phyloP scores from a whole-genome alignment of 1,284 basidiomycete genomes.

The Mycosarcoma maydis region DNA sequence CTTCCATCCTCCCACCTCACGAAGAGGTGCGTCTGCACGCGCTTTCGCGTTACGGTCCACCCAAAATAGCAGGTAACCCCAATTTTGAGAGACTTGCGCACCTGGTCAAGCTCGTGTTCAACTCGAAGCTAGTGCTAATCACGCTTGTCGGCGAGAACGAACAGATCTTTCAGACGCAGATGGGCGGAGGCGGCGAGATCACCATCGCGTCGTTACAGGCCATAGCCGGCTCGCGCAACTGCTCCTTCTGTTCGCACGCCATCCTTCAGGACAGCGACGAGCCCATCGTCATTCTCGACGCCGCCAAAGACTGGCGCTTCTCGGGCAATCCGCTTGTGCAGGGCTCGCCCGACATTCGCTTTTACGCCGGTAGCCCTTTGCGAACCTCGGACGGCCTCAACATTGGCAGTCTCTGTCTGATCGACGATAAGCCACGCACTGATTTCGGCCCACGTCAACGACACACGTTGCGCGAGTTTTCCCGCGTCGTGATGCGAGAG shows the following conservation, averaged over 20 bases:
- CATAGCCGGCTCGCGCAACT: slow-evolving; percentile 71
- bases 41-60: slow-evolving; percentile 57
- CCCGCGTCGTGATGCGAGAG: slow-evolving; percentile 88
- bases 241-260: slow-evolving; percentile 83
- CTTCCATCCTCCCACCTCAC: slow-evolving; percentile 57
- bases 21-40: slow-evolving; percentile 54
- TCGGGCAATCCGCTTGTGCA: slow-evolving; percentile 80
- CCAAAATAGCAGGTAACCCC: slow-evolving; percentile 74
- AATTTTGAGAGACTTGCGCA: slow-evolving; percentile 92
- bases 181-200: slow-evolving; percentile 70
- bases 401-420: slow-evolving; percentile 85
- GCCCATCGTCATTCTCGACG: slow-evolving; percentile 84
- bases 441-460: slow-evolving; percentile 89
- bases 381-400: slow-evolving; percentile 89
- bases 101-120: slow-evolving; percentile 90
- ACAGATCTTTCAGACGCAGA: slow-evolving; percentile 86
- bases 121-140: slow-evolving; percentile 83
- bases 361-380: slow-evolving; percentile 90
- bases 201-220: slow-evolving; percentile 36
- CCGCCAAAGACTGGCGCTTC: slow-evolving; percentile 86
- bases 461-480: slow-evolving; percentile 93
- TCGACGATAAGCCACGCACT: slow-evolving; percentile 82
- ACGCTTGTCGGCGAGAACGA: slow-evolving; percentile 82
- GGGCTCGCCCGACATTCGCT: slow-evolving; percentile 77
- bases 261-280: slow-evolving; percentile 87